These are phyloP conservation scores for Metschnikowia gelsemii DNA, from an alignment of 805 yeast genomes.

Conservation along the genomic window DNA sequence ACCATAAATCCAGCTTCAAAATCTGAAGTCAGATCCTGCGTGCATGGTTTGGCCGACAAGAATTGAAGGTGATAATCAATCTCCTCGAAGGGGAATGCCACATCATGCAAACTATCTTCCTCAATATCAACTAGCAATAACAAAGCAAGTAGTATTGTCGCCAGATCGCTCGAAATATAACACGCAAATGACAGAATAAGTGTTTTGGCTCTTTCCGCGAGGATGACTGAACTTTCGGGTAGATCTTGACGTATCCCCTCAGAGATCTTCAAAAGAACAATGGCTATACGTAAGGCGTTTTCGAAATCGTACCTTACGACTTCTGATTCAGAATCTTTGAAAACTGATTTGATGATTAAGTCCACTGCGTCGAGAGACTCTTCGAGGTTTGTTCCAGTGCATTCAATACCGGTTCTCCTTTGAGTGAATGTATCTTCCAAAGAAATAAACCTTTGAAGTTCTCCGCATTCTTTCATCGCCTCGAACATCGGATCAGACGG, in stretches of 20 bases:
- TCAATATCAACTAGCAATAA: constrained; percentile 2
- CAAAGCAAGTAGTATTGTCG: neutral
- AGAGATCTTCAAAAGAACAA: constrained; percentile 3
- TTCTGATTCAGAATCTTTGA: neutral
- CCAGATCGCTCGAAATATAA: constrained; percentile 11
- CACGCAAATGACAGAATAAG: constrained; percentile 12
- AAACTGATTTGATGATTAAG: neutral
- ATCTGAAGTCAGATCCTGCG: constrained; percentile 1
- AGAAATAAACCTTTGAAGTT: constrained; percentile 8
- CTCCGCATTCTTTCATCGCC: constrained; percentile 5
- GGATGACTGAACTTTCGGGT: neutral
- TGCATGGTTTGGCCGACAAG: neutral
- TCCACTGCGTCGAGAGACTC: constrained; percentile 4
- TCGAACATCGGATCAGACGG: constrained; percentile 8
- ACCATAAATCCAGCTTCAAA: constrained; percentile 12
- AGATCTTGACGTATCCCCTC: neutral
- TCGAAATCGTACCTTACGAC: neutral
- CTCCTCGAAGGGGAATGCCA: constrained; percentile 17
- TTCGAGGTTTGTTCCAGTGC: neutral
- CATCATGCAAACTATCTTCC: constrained; percentile 5
- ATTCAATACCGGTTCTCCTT: neutral
- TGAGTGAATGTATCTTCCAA: neutral
- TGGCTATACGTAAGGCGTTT: constrained; percentile 1
- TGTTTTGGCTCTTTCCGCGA: constrained; percentile 10
- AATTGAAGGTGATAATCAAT: constrained; percentile 15